Evolutionary conservation across 371 early-diverging fungal genomes (phyloP), one percentile per base, ranked within the genome.

Genomic region (Capniomyces stellatus): DNA sequence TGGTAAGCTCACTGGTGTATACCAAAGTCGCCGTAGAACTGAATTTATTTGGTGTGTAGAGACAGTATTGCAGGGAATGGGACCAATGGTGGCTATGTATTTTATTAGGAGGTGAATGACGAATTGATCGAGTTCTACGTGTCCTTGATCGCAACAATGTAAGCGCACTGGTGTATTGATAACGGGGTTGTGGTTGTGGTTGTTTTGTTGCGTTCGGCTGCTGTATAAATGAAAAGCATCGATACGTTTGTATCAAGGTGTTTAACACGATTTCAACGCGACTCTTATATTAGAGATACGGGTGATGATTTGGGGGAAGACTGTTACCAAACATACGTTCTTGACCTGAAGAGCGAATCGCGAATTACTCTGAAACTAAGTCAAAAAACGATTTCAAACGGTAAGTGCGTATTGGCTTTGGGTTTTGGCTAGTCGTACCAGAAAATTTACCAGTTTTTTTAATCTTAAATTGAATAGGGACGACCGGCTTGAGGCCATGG

Each of bases 401-500:
- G 49, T 49, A 49, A n/a, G n/a, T 27, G 8, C 4, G n/a, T 28
- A 18, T 24, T 49, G 23, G 23, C n/a, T 46, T 21, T 46, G 21
- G 13, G 6, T 23, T 46, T 46, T 46, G 6, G 6, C 19, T 21
- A 40, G 13, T 15, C 19, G 19, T 40, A 13, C 40, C 19, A 40
- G 13, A 15, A 15, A 40, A 40, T 40, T 13, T 40, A 15, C 19
- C 13, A 19, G 19, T 40, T 40, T 44, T 4, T 46, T 46, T 46
- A 35, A 35, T 10, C 35, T 10, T 10, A 6, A 10, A 6, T 46
- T n/a, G 2, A n/a, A 18, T 30, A 49, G 49, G 49, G 3, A 49
- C 49, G n/a, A 49, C 49, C 4, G 49, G 49, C n/a, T n/a, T 49
- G 4, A 25, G 30, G n/a, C 49, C 49, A 49, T 49, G 49, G 49